These are phyloP conservation scores for Pilobolus umbonatus DNA, from an alignment of 192 early-diverging fungal species.

Conservation along the genomic window DNA sequence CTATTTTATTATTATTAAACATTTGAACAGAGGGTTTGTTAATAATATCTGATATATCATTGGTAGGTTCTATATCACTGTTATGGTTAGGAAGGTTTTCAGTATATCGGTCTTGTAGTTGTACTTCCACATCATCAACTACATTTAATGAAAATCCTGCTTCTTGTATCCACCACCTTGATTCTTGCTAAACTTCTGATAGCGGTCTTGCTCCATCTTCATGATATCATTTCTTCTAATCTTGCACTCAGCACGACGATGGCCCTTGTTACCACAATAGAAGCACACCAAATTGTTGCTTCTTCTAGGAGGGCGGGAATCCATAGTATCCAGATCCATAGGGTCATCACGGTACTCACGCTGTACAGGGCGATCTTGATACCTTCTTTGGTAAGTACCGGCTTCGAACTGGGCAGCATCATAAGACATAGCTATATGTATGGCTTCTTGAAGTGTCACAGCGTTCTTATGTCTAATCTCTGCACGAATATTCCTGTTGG, in stretches of 20 bases:
- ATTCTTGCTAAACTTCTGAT: too few relatives aligned
- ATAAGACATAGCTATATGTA: background rate
- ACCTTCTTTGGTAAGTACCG: too few relatives aligned
- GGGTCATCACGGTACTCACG: background rate
- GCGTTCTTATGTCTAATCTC: background rate
- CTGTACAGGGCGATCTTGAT: background rate
- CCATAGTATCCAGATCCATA: background rate
- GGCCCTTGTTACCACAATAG: background rate
- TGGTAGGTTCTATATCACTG: too few relatives aligned
- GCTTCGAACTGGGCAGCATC: background rate
- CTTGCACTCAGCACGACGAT: background rate
- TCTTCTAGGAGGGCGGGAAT: background rate
- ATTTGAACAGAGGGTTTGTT: too few relatives aligned
- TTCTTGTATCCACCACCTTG: background rate
- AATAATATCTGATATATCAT: too few relatives aligned
- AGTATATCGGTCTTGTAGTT: too few relatives aligned
- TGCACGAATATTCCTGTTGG: background rate
- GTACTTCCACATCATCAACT: constrained; percentile 6
- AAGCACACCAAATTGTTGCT: background rate
- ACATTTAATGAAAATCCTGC: constrained; percentile 11
- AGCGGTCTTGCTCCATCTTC: too few relatives aligned
- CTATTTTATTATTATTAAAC: background rate
- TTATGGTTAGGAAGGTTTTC: background rate
- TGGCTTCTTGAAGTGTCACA: background rate
- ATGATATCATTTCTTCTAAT: background rate